Conservation (phyloP, 139 green algal genomes). For the Picochlorum sp. region DNA sequence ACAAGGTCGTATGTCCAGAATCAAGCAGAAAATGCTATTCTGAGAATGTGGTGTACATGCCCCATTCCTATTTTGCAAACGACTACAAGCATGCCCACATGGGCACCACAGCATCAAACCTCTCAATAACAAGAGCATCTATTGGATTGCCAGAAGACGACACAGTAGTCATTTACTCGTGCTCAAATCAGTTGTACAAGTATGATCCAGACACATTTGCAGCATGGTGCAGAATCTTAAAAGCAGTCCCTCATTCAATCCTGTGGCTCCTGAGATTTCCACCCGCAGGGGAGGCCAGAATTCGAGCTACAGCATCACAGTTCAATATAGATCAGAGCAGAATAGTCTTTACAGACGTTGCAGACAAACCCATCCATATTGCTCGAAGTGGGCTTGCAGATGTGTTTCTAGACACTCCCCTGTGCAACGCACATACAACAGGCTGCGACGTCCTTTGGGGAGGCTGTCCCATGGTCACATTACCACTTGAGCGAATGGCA, state of each 20-base stretch:
- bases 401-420: slow-evolving; percentile 86
- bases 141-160: slow-evolving; percentile 67
- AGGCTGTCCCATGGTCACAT: slow-evolving; percentile 78
- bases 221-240: slow-evolving; percentile 73
- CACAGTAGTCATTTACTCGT: slow-evolving; percentile 67
- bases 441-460: slow-evolving; percentile 87
- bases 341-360: slow-evolving; percentile 91
- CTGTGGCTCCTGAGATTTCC: slow-evolving; percentile 91
- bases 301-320: slow-evolving; percentile 25
- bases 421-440: slow-evolving; percentile 90
- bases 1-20: slow-evolving; percentile 56
- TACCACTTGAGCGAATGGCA: slow-evolving; percentile 81
- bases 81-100: slow-evolving; percentile 71
- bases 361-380: slow-evolving; percentile 76
- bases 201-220: slow-evolving; percentile 75
- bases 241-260: slow-evolving; percentile 56
- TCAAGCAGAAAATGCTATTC: slow-evolving; percentile 64
- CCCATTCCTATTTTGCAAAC: slow-evolving; percentile 91
- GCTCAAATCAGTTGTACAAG: slow-evolving; percentile 91
- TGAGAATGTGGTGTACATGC: slow-evolving; percentile 75
- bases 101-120: slow-evolving; percentile 39
- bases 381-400: slow-evolving; percentile 67
- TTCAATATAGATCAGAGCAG: slow-evolving; percentile 51
- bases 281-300: slow-evolving; percentile 58
- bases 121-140: slow-evolving; percentile 18